These are phyloP conservation scores for Tulasnella sp. DNA, from an alignment of 768 basidiomycete species.

Conservation along the genomic window DNA sequence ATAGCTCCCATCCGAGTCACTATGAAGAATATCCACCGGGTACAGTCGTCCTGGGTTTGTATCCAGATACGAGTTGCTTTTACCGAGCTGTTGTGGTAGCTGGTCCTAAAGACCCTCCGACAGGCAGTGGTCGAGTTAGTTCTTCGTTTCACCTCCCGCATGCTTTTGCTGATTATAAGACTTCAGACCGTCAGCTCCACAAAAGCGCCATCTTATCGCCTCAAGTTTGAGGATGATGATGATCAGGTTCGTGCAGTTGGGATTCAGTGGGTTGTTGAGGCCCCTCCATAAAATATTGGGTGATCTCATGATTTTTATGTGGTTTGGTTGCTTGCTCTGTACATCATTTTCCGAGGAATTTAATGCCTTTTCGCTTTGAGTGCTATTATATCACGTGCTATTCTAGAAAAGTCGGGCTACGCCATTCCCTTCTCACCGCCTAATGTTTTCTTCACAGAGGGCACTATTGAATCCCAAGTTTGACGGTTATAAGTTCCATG, in stretches of 20 bases:
- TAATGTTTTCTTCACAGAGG: slow-evolving; percentile 30
- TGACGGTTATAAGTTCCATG: slow-evolving; percentile 66
- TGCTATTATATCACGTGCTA: no score
- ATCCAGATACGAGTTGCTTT: slow-evolving; percentile 84
- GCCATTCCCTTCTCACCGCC: no score
- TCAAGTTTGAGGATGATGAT: slow-evolving; percentile 83
- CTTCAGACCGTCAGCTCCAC: neutral
- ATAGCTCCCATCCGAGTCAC: slow-evolving; percentile 48
- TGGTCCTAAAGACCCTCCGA: slow-evolving; percentile 39
- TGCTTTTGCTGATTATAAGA: neutral
- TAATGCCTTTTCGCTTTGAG: no score
- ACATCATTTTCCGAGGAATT: no score
- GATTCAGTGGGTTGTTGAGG: slow-evolving; percentile 75
- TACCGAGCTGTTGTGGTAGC: slow-evolving; percentile 74
- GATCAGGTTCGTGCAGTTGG: slow-evolving; percentile 64
- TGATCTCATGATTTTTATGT: no score
- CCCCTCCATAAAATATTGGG: slow-evolving; percentile 11
- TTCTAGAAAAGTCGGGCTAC: no score
- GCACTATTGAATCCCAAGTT: slow-evolving; percentile 66
- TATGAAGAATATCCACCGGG: slow-evolving; percentile 62
- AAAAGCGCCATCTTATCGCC: slow-evolving; percentile 53
- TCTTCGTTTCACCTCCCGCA: neutral
- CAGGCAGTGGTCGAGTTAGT: slow-evolving; percentile 29
- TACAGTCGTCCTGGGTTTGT: slow-evolving; percentile 72
- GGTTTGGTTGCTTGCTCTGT: no score